Percentiles rank a stretch among this genome's conserved stretches.
phyloP scores from a whole-genome alignment of 495 filamentous ascomycete genomes.

The Penicillium pancosmium region DNA sequence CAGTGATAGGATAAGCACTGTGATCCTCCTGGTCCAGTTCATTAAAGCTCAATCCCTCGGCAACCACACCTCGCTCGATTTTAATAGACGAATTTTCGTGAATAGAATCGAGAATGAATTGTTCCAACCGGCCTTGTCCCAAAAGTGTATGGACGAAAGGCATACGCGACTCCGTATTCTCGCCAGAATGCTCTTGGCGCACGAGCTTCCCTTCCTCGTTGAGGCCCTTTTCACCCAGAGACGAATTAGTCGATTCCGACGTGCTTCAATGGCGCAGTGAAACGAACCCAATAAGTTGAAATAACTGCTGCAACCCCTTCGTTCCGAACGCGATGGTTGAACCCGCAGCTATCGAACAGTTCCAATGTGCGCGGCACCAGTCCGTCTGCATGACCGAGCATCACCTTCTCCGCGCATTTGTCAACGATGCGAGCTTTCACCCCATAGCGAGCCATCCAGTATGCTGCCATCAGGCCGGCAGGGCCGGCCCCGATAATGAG shows the following conservation, averaged over 20 bases:
- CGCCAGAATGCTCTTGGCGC: constrained; percentile 42
- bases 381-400: constrained; percentile 63
- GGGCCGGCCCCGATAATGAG: constrained; percentile 68
- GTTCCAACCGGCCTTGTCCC: constrained; percentile 60
- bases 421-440: constrained; percentile 61
- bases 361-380: constrained; percentile 60
- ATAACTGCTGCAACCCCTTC: constrained; percentile 32
- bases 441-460: constrained; percentile 60
- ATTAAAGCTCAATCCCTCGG: constrained; percentile 47
- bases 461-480: constrained; percentile 62
- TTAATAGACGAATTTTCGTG: constrained; percentile 36
- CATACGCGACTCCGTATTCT: constrained; percentile 46
- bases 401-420: constrained; percentile 56
- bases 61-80: constrained; percentile 51
- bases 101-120: constrained; percentile 55
- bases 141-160: constrained; percentile 28
- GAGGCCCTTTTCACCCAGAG: constrained; percentile 10
- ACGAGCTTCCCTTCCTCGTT: constrained; percentile 51
- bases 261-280: not conserved
- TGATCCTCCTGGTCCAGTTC: constrained; percentile 42
- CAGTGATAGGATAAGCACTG: constrained; percentile 54
- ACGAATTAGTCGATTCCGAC: not conserved
- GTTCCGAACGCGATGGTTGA: constrained; percentile 60
- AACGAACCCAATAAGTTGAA: not conserved
- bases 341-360: constrained; percentile 65